Conservation (phyloP, 768 basidiomycete genomes). For the Strobilomyces confusus region DNA sequence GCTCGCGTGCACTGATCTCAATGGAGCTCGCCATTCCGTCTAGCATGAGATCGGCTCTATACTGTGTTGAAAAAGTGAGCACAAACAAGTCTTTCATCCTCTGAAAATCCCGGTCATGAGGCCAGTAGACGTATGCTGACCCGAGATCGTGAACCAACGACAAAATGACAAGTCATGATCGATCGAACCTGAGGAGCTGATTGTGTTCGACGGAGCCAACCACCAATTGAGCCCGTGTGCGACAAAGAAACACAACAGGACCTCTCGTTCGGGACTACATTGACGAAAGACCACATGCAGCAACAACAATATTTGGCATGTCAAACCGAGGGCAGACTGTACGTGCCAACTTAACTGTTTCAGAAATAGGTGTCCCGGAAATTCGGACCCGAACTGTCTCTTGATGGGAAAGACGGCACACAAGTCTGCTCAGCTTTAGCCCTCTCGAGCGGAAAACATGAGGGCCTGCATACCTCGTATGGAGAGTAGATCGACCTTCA, state of each 20-base stretch:
- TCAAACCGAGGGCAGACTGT: conserved; percentile 22
- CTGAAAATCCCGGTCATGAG: conserved; percentile 34
- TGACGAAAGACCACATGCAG: conserved; percentile 14
- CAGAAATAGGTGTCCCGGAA: conserved; percentile 35
- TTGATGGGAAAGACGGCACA: conserved; percentile 12
- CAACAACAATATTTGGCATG: conserved; percentile 24
- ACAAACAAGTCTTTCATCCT: conserved; percentile 37
- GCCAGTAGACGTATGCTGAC: conserved; percentile 40
- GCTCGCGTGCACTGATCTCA: conserved; percentile 24
- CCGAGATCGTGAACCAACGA: not conserved
- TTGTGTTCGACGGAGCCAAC: conserved; percentile 33
- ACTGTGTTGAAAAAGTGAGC: conserved; percentile 35
- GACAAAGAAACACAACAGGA: conserved; percentile 27
- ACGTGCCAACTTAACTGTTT: conserved; percentile 21
- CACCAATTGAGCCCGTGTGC: conserved; percentile 30
- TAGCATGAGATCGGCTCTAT: conserved; percentile 34
- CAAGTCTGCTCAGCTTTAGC: conserved; percentile 10
- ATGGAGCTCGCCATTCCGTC: conserved; percentile 35
- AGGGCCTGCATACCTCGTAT: conserved; percentile 14
- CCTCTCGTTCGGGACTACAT: conserved; percentile 25
- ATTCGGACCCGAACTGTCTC: conserved; percentile 29
- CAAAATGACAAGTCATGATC: not conserved
- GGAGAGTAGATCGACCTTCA: conserved; percentile 20
- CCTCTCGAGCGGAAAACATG: not conserved
- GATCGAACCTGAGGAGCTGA: conserved; percentile 34